Evolutionary conservation across 176 grass and related monocot genomes (phyloP).

Genomic region (Oryza rufipogon): DNA sequence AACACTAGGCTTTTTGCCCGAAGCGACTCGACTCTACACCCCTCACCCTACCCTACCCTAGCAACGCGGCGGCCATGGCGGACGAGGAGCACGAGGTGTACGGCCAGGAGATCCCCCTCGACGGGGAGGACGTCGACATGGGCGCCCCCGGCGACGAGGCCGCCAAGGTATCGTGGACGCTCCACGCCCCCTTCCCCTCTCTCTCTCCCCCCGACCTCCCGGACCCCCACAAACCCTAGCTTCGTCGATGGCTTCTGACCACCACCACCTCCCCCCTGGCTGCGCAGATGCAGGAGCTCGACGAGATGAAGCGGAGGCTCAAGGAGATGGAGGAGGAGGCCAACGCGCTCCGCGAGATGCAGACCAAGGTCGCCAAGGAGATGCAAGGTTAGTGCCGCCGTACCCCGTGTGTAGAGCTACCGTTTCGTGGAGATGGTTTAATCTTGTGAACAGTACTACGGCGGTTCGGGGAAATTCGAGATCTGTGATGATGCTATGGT

Average conservation of each 20-base stretch:
- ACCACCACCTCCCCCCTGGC: neutral
- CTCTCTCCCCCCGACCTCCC: no score
- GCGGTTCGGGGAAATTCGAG: neutral
- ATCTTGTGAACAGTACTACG: neutral
- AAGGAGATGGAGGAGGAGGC: slow-evolving; percentile 94
- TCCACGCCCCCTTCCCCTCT: no score
- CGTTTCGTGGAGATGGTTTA: no score
- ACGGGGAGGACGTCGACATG: slow-evolving; percentile 74
- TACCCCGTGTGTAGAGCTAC: neutral
- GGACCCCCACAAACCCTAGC: slow-evolving; percentile 38
- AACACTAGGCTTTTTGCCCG: neutral
- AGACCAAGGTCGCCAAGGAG: slow-evolving; percentile 79
- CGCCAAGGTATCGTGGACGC: slow-evolving; percentile 38
- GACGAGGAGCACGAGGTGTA: slow-evolving; percentile 81
- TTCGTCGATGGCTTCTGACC: neutral
- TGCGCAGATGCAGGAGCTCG: slow-evolving; percentile 65
- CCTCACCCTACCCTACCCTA: no score
- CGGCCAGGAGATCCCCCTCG: slow-evolving; percentile 68
- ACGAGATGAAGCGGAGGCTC: slow-evolving; percentile 82
- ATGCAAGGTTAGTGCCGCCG: slow-evolving; percentile 66
- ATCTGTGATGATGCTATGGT: neutral
- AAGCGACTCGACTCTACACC: neutral
- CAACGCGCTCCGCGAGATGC: slow-evolving; percentile 79
- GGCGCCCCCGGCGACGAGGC: slow-evolving; percentile 39
- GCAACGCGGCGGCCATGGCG: slow-evolving; percentile 48